Percentiles rank a stretch among this genome's conserved stretches.
Conservation (phyloP, 352 stramenopile genomes). For the Pythium utonaiense region DNA sequence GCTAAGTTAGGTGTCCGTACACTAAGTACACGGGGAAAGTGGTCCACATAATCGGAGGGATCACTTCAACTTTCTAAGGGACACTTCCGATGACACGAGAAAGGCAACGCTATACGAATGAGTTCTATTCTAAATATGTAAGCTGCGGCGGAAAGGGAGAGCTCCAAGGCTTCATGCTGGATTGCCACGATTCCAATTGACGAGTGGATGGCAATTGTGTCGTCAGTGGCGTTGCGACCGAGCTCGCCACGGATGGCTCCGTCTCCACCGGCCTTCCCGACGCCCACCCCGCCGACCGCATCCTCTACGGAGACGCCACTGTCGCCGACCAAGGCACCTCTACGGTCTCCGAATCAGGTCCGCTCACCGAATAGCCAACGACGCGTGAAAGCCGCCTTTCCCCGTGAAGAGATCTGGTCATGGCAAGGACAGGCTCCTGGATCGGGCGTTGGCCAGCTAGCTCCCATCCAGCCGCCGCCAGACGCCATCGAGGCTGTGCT, state of each 20-base stretch:
- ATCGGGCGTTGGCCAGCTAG: neutral
- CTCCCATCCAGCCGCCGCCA: slow-evolving; percentile 15
- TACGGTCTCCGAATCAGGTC: neutral
- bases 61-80: slow-evolving; percentile 3
- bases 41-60: neutral
- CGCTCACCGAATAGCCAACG: slow-evolving; percentile 11
- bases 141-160: neutral
- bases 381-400: slow-evolving; percentile 30
- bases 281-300: neutral
- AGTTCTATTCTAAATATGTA: slow-evolving; percentile 1
- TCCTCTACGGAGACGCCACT: neutral
- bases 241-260: neutral
- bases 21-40: too few relatives aligned
- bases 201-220: neutral
- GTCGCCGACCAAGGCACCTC: neutral
- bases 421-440: slow-evolving; percentile 29
- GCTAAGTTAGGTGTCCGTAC: neutral
- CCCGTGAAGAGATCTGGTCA: slow-evolving; percentile 53
- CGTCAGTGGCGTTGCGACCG: neutral
- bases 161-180: neutral
- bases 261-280: neutral
- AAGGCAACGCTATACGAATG: too few relatives aligned
- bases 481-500: slow-evolving; percentile 58
- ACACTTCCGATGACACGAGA: too few relatives aligned
- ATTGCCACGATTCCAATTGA: neutral